Evolutionary conservation across 129 eudicot species (phyloP).

Genomic region (Silybum marianum): DNA sequence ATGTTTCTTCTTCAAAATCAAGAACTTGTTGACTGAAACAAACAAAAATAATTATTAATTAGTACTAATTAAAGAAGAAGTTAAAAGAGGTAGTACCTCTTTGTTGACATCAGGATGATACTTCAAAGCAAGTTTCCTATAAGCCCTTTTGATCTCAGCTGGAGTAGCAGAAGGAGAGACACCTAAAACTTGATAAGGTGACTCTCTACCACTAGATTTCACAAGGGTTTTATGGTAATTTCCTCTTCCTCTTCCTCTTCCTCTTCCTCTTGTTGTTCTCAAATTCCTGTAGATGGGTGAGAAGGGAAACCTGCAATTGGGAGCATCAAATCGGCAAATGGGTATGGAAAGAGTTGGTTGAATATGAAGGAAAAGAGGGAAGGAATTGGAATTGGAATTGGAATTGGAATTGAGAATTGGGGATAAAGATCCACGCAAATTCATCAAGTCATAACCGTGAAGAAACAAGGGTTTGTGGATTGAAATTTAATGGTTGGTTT

Average conservation of each 20-base stretch:
- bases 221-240: constrained; percentile 35
- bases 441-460: constrained; percentile 44
- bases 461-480: constrained; percentile 1
- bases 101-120: constrained; percentile 98
- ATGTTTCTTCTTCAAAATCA: not conserved
- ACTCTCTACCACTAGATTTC: constrained; percentile 62
- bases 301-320: constrained; percentile 16
- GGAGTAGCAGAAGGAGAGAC: constrained; percentile 83
- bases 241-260: constrained; percentile 29
- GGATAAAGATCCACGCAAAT: constrained; percentile 46
- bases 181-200: constrained; percentile 90
- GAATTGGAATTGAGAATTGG: constrained; percentile 18
- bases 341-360: constrained; percentile 41
- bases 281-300: constrained; percentile 15
- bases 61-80: not conserved
- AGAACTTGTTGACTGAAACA: not conserved
- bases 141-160: constrained; percentile 88
- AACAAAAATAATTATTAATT: not conserved
- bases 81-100: constrained; percentile 47
- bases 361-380: constrained; percentile 16
- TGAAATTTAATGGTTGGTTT: not conserved
- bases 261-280: constrained; percentile 14
- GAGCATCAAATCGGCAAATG: constrained; percentile 41
- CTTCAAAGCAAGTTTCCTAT: constrained; percentile 88
- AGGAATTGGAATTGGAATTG: constrained; percentile 15